Base-by-base conservation (phyloP, 2,329 filamentous ascomycete species). In the Sporothrix brunneoviolacea region DNA sequence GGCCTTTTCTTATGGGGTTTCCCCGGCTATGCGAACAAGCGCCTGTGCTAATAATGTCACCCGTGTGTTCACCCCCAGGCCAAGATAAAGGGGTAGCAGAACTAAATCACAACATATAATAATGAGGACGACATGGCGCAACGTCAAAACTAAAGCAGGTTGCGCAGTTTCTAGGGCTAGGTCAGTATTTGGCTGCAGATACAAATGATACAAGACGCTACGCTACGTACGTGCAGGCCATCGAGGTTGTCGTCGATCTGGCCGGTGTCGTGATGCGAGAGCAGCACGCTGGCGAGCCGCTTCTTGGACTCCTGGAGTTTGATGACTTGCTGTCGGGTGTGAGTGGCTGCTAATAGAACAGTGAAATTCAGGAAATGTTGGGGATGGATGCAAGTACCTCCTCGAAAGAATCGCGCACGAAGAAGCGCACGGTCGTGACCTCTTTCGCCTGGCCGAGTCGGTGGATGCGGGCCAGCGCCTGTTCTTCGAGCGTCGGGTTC, bases 401-500 rank as follows among this genome's bases (percentile, higher is more conserved):
- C 50, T 64, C 62, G 43, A 64, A 62, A 0, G 62, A 58, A 41
- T 64, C 53, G 15, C 52, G 43, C 2, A 61, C 51, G 30, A 54
- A 60, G 21, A 62, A 60, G 0, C 62, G 55, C 1, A 64, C 52
- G 0, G 61, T 65, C 0, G 60, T 62, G 10, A 64, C 62, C 19
- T 61, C 56, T 28, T 48, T 51, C 0, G 28, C 55, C 46, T 64
- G 61, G 1, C 62, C 63, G 5, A 64, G 54, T 13, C 62, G 53
- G 35, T 64, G 58, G 13, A 65, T 58, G 8, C 61, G 55, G 0
- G 61, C 61, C 0, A 65, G 52, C 7, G 61, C 62, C 33, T 64
- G 61, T 4, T 65, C 61, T 39, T 65, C 61, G 2, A 63, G 43
- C 1, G 59, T 64, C 13, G 62, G 62, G 12, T 65, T 65, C 61